Conservation (phyloP, 140 eudicot genomes). For the Stevia rebaudiana region DNA sequence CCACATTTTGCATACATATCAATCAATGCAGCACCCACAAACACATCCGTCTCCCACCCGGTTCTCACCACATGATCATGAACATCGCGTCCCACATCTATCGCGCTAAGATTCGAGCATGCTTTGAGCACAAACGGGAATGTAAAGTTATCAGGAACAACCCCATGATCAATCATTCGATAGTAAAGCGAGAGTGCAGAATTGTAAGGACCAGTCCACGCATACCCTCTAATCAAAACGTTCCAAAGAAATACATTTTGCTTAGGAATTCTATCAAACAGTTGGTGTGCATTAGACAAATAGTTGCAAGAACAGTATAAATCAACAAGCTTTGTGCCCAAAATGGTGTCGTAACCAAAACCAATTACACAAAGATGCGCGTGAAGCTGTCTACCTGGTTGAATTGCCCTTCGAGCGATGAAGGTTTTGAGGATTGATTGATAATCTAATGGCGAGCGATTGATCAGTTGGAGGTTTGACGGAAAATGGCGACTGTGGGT, state of each 20-base stretch:
- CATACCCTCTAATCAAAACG: slow-evolving; percentile 77
- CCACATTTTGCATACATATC: slow-evolving; percentile 91
- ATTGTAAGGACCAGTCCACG: slow-evolving; percentile 69
- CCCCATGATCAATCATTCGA: slow-evolving; percentile 49
- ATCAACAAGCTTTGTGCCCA: slow-evolving; percentile 60
- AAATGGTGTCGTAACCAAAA: slow-evolving; percentile 34
- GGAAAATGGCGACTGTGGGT: slow-evolving; percentile 7
- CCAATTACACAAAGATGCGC: slow-evolving; percentile 58
- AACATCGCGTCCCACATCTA: slow-evolving; percentile 50
- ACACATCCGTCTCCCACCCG: slow-evolving; percentile 70
- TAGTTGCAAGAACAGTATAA: slow-evolving; percentile 41
- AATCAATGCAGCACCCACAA: slow-evolving; percentile 73
- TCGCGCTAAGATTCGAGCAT: slow-evolving; percentile 50
- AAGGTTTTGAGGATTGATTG: slow-evolving; percentile 35
- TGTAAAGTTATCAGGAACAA: slow-evolving; percentile 68
- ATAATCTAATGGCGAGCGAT: slow-evolving; percentile 29
- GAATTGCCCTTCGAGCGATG: slow-evolving; percentile 47
- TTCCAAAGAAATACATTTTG: slow-evolving; percentile 63
- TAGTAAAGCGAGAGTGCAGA: slow-evolving; percentile 43
- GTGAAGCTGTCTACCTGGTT: slow-evolving; percentile 74
- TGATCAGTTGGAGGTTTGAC: slow-evolving; percentile 11
- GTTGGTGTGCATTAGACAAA: slow-evolving; percentile 45
- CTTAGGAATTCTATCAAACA: slow-evolving; percentile 67
- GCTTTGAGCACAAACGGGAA: slow-evolving; percentile 81
- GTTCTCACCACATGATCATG: slow-evolving; percentile 50